These are phyloP conservation scores for Scleroderma citrinum DNA, from an alignment of 768 basidiomycete species.

Conservation along the genomic window DNA sequence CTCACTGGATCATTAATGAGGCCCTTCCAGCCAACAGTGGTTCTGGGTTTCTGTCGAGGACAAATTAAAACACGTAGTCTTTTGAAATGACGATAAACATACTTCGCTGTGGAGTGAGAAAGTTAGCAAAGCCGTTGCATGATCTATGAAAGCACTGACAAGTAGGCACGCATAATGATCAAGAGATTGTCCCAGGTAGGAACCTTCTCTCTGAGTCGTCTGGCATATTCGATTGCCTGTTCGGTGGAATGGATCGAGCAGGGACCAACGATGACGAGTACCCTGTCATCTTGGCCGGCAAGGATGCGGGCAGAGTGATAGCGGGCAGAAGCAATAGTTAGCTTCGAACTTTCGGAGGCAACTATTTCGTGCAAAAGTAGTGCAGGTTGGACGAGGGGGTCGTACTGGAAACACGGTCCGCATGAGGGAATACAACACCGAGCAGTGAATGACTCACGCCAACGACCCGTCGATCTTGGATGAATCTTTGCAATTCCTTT, in stretches of 20 bases:
- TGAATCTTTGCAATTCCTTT: conserved; percentile 60
- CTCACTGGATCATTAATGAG: conserved; percentile 78
- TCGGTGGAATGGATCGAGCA: conserved; percentile 91
- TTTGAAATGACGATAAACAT: not conserved
- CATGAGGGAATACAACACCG: not conserved
- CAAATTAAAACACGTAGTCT: not conserved
- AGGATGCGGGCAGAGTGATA: conserved; percentile 74
- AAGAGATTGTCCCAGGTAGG: conserved; percentile 68
- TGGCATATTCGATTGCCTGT: conserved; percentile 80
- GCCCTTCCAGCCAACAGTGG: conserved; percentile 98
- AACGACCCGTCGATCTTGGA: conserved; percentile 76
- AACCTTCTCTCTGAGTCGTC: conserved; percentile 62
- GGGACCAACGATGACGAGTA: conserved; percentile 91
- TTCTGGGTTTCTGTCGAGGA: conserved; percentile 75
- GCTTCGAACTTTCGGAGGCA: conserved; percentile 56
- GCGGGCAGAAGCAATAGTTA: conserved; percentile 76
- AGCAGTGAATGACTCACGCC: conserved; percentile 44
- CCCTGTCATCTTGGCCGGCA: conserved; percentile 76
- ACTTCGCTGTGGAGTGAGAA: conserved; percentile 34
- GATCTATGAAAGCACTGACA: conserved; percentile 49
- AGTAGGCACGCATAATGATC: conserved; percentile 96
- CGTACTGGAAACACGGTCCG: conserved; percentile 48
- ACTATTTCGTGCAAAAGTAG: conserved; percentile 84
- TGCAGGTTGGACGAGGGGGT: conserved; percentile 92
- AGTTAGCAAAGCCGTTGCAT: conserved; percentile 17